Evolutionary conservation across 2,329 filamentous ascomycete genomes (phyloP), one percentile per base, ranked within the genome.

Genomic region (Stagonosporopsis vannaccii): DNA sequence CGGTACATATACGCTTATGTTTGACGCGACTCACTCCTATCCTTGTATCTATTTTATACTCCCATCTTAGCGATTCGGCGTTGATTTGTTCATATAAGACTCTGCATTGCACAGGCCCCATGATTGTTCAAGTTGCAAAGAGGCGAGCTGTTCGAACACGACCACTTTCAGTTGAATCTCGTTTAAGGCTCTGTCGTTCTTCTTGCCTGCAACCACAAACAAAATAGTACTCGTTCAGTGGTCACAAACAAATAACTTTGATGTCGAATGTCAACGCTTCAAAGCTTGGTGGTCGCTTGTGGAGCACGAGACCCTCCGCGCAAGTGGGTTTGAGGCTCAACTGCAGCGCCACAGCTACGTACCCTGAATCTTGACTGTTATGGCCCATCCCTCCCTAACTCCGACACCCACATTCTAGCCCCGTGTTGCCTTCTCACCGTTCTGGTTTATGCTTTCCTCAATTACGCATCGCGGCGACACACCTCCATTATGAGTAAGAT

Each of bases 401-500:
- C 28, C 51, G 28, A 57, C 46, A 43, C 49, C 46, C 40, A 46
- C 45, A 48, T 35, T 36, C 6, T 35, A 30, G 12, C 37, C 48
- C 30, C 48, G 45, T 33, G 44, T 52, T 32, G 23, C 36, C 40
- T 46, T 48, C 41, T 33, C 12, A 43, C 25, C 46, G 20, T 36
- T 23, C 20, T 25, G 7, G 20, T 33, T 45, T 22, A n/a, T 41
- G 32, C 45, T 48, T 28, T 28, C 30, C 19, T 33, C 22, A 43
- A 22, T 22, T 23, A 44, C 43, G 43, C 26, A 50, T 39, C 32
- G 37, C 49, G 46, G 40, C 36, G 13, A 22, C 41, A 43, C 9
- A n/a, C 47, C 56, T 62, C 53, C 72, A 70, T 59, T 40, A 81
- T 81, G 79, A 80, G 78, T 73, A 94, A 93, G 80, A 94, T 97